These are phyloP conservation scores for Botrytis elliptica DNA, from an alignment of 2,329 filamentous ascomycete genomes.

Conservation along the genomic window DNA sequence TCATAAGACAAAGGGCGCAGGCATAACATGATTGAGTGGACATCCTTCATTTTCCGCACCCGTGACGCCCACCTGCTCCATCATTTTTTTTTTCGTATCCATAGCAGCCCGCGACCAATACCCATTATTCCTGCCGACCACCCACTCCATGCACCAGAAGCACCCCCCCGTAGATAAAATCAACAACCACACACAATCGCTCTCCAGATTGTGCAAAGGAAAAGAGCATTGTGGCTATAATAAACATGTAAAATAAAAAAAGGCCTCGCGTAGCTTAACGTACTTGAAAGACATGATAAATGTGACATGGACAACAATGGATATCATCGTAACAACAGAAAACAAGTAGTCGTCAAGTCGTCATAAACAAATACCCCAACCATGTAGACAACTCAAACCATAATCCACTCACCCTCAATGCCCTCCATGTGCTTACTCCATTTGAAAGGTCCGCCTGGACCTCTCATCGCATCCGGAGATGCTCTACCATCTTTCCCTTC, in stretches of 20 bases:
- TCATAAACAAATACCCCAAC: background rate
- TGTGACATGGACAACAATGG: background rate
- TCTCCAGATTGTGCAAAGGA: background rate
- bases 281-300: background rate
- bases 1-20: background rate
- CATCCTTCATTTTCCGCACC: background rate
- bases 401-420: slow-evolving; percentile 64
- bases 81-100: slow-evolving; percentile 7
- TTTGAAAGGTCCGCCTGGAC: slow-evolving; percentile 31
- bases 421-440: slow-evolving; percentile 38
- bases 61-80: background rate
- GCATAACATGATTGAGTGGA: background rate
- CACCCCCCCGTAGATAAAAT: background rate
- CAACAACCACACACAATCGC: background rate
- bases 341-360: background rate
- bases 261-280: background rate
- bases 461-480: slow-evolving; percentile 4
- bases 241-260: background rate
- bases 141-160: background rate
- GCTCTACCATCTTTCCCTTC: slow-evolving; percentile 27
- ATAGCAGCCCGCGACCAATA: background rate
- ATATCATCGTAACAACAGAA: slow-evolving; percentile 4
- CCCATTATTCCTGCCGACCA: background rate
- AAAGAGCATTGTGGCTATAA: background rate
- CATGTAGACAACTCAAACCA: slow-evolving; percentile 50